A percentile compares a stretch with the other conserved stretches of the same genome.
Conservation (phyloP, 257 asterid species). For the Plantago major region DNA sequence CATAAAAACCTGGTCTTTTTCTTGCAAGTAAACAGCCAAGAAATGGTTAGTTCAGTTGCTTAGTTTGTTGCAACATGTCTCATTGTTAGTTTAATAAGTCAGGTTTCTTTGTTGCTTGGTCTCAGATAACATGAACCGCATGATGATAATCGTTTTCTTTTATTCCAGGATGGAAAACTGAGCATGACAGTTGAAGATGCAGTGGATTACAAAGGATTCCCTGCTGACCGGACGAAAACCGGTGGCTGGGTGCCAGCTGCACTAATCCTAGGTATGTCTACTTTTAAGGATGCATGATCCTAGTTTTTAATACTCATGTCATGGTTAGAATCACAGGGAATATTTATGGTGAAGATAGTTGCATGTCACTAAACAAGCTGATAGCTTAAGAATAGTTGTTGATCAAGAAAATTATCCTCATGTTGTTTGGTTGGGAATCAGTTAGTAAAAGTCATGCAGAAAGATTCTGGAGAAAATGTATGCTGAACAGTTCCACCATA, state of each 20-base stretch:
- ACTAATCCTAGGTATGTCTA: slow-evolving; percentile 66
- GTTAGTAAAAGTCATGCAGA: neutral
- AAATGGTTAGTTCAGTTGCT: slow-evolving; percentile 31
- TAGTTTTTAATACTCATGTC: slow-evolving; percentile 1
- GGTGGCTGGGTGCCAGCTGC: slow-evolving; percentile 97
- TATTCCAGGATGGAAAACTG: slow-evolving; percentile 41
- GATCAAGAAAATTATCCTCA: neutral
- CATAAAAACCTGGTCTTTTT: slow-evolving; percentile 11
- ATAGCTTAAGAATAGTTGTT: neutral
- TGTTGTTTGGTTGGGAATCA: neutral
- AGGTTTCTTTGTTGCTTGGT: neutral
- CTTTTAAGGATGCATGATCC: slow-evolving; percentile 2
- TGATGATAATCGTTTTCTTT: slow-evolving; percentile 1
- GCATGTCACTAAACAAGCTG: neutral
- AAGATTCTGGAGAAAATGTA: neutral
- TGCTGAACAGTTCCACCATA: neutral
- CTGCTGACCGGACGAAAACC: slow-evolving; percentile 70
- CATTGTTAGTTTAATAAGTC: neutral
- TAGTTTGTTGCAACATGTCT: neutral
- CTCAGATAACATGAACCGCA: neutral
- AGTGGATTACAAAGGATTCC: slow-evolving; percentile 69
- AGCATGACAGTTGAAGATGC: slow-evolving; percentile 60
- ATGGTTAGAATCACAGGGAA: neutral
- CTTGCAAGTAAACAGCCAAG: neutral
- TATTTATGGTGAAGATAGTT: neutral